Conservation (phyloP, 352 stramenopile species). For the Phytopythium sindhum region DNA sequence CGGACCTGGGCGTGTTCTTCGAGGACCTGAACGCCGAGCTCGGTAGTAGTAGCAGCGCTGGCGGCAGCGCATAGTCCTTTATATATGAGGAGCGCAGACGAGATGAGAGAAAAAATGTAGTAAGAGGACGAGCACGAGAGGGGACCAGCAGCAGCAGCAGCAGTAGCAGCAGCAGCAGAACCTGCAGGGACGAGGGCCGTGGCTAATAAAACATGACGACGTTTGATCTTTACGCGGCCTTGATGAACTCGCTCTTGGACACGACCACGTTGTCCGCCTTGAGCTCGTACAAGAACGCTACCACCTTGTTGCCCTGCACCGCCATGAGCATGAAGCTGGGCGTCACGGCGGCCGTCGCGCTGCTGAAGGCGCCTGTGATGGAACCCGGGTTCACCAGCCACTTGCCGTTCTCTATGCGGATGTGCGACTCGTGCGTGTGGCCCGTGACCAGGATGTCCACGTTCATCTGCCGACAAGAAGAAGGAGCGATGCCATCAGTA, state of each 20-base stretch:
- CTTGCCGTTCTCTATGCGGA: conserved; percentile 92
- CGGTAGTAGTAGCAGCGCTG: conserved; percentile 15
- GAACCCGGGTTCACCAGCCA: conserved; percentile 98
- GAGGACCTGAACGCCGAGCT: conserved; percentile 69
- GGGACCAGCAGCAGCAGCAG: conserved; percentile 1
- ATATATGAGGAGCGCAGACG: not conserved
- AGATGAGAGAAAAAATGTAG: conserved; percentile 14
- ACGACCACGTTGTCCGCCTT: conserved; percentile 79
- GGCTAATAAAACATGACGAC: conserved; percentile 8
- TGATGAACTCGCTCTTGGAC: conserved; percentile 88
- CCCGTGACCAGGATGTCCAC: conserved; percentile 97
- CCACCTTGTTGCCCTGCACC: conserved; percentile 95
- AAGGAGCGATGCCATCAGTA: not conserved
- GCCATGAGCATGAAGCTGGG: conserved; percentile 98
- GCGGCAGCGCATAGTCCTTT: conserved; percentile 2
- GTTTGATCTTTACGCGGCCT: conserved; percentile 20
- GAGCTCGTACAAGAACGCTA: conserved; percentile 97
- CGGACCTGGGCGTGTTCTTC: conserved; percentile 68
- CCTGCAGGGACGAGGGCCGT: not conserved
- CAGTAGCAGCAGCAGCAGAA: conserved; percentile 3
- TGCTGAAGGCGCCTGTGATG: conserved; percentile 95
- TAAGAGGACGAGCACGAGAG: conserved; percentile 7
- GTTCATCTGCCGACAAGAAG: conserved; percentile 76
- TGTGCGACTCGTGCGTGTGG: conserved; percentile 91
- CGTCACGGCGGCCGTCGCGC: conserved; percentile 64